Conservation (phyloP, 345 rosid genomes). For the Eutrema yunnanense region DNA sequence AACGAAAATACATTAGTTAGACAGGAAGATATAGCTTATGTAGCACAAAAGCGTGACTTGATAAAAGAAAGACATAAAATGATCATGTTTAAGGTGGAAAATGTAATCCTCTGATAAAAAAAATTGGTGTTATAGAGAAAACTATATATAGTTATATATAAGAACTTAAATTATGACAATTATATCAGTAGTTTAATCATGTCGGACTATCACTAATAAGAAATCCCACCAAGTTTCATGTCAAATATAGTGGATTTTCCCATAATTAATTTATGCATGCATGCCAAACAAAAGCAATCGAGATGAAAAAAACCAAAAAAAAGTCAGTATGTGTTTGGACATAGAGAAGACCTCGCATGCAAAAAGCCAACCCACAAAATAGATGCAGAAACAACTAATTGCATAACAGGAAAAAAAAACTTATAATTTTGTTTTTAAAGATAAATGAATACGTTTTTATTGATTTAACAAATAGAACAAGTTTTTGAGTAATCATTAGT, state of each 20-base stretch:
- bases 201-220: conserved; percentile 23
- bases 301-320: conserved; percentile 7
- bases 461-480: not conserved
- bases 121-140: conserved; percentile 6
- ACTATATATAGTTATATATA: too few species aligned
- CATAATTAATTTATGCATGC: conserved; percentile 25
- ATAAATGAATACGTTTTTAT: not conserved
- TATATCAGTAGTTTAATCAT: conserved; percentile 28
- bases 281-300: conserved; percentile 31
- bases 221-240: conserved; percentile 17
- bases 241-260: conserved; percentile 1
- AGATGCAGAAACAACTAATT: conserved; percentile 3
- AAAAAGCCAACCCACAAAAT: conserved; percentile 26
- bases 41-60: conserved; percentile 11
- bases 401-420: not conserved
- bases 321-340: conserved; percentile 20
- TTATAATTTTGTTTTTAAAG: not conserved
- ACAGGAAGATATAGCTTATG: not conserved
- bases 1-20: not conserved
- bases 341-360: conserved; percentile 27
- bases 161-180: conserved; percentile 8
- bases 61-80: conserved; percentile 6
- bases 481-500: not conserved
- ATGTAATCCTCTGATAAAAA: not conserved
- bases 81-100: conserved; percentile 23